Evolutionary conservation across 495 filamentous ascomycete genomes (phyloP).

Genomic region (Lepraria neglecta): DNA sequence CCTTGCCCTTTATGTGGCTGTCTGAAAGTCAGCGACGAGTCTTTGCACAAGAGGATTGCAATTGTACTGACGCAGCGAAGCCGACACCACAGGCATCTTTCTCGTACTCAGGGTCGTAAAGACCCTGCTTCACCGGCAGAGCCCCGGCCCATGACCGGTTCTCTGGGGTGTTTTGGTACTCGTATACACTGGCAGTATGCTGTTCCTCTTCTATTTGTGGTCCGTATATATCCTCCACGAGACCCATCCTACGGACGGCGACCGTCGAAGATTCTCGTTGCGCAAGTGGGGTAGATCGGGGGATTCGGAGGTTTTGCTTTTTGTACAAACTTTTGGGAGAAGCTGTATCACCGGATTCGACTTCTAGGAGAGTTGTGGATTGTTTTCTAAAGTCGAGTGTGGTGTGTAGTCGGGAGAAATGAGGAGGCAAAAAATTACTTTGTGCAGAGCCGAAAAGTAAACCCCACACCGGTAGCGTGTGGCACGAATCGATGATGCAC

Average conservation of each 20-base stretch:
- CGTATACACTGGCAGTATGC: slow-evolving; percentile 58
- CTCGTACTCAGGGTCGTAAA: slow-evolving; percentile 93
- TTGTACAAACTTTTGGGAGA: neutral
- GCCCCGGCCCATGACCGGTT: slow-evolving; percentile 93
- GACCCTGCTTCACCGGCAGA: slow-evolving; percentile 93
- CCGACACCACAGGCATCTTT: slow-evolving; percentile 99
- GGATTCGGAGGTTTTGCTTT: neutral
- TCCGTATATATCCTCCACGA: slow-evolving; percentile 60
- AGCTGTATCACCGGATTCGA: neutral
- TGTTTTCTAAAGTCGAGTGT: neutral
- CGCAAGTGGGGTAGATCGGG: neutral
- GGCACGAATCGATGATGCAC: slow-evolving; percentile 13
- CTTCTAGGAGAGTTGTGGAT: no score
- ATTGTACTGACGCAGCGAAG: slow-evolving; percentile 81
- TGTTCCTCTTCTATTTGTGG: slow-evolving; percentile 55
- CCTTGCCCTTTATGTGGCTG: slow-evolving; percentile 94
- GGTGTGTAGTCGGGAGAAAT: neutral
- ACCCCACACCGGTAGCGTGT: slow-evolving; percentile 11
- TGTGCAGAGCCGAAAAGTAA: neutral
- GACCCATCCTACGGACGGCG: slow-evolving; percentile 54
- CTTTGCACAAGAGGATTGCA: neutral
- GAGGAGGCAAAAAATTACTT: neutral
- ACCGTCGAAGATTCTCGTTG: slow-evolving; percentile 10
- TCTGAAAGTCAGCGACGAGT: slow-evolving; percentile 12
- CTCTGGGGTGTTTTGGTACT: slow-evolving; percentile 76